These are phyloP conservation scores for Sicyos baderoa DNA, from an alignment of 306 rosid species.

Conservation along the genomic window DNA sequence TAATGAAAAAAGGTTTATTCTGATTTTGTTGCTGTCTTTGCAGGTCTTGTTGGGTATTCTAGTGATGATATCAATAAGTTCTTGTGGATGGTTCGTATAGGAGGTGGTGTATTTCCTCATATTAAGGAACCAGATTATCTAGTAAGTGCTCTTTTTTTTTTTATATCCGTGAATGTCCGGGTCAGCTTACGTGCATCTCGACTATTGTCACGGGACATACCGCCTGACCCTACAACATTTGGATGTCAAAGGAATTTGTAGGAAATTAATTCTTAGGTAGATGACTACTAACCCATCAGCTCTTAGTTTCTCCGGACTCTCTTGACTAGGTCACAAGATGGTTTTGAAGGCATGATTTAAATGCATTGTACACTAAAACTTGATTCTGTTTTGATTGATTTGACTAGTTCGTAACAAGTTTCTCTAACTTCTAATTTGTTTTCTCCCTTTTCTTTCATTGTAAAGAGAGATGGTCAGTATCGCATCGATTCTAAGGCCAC, in stretches of 20 bases:
- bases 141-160: conserved; percentile 49
- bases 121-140: conserved; percentile 90
- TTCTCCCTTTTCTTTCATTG: conserved; percentile 13
- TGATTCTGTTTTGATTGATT: conserved; percentile 6
- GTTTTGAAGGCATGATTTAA: too few relatives aligned
- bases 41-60: conserved; percentile 96
- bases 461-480: conserved; percentile 93
- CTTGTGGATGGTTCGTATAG: conserved; percentile 99
- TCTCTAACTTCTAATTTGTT: conserved; percentile 8
- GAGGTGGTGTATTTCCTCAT: conserved; percentile 99
- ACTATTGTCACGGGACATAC: too few relatives aligned
- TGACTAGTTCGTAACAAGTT: conserved; percentile 2
- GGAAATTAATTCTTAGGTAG: too few relatives aligned
- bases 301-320: too few relatives aligned
- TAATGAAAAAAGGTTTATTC: conserved; percentile 23
- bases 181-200: too few relatives aligned
- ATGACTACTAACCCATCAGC: too few relatives aligned
- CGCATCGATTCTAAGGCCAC: conserved; percentile 91
- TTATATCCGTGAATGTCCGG: too few relatives aligned
- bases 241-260: too few relatives aligned
- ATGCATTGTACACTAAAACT: too few relatives aligned
- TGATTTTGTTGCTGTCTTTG: conserved; percentile 20
- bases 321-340: too few relatives aligned
- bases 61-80: conserved; percentile 98
- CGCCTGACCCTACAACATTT: too few relatives aligned